Evolutionary conservation across 2,329 filamentous ascomycete species (phyloP), one percentile per base, ranked within the genome.

Genomic region (Pseudogymnoascus sp.): DNA sequence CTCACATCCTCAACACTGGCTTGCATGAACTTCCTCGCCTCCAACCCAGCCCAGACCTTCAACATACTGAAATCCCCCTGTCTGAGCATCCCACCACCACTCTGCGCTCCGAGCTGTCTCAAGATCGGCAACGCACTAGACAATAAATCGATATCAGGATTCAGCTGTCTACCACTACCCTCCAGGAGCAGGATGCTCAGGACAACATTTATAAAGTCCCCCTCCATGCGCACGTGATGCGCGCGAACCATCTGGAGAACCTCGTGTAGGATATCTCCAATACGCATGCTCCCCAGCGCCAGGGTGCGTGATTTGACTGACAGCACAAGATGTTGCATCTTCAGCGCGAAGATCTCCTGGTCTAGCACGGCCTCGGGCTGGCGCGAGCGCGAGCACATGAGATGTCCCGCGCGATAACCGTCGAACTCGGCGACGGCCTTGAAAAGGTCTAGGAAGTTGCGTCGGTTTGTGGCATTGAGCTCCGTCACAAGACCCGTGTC

Each of bases 131-230:
- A 79, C 6, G 93, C 91, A 71, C 91, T 93, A 72, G 79, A 82
- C 67, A 99, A 88, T 11, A 99, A 80, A 76, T 99, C 95, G 56
- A 97, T 79, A 62, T 93, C 82, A 0, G 95, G 93, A 73, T 97
- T 89, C 14, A 99, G 78, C 64, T 82, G 91, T 66, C 95, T 84
- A 0, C 95, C 95, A 71, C 97, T 99, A 5, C 95, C 95, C 74
- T 99, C 95, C 1, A 99, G 81, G 1, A 99, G 81, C 36, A 99
- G 78, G 62, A 97, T 97, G 65, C 91, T 96, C 64, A 99, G 89
- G 31, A 99, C 93, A 4, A 99, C 95, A 72, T 99, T 99, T 73
- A 99, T 92, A 73, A 97, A 99, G 74, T 99, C 95, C 7, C 95
- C 95, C 75, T 99, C 95, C 60, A 99, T 83, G 7, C 95, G 84